Evolutionary conservation across 306 rosid genomes (phyloP).

Genomic region (Castanopsis chinensis): DNA sequence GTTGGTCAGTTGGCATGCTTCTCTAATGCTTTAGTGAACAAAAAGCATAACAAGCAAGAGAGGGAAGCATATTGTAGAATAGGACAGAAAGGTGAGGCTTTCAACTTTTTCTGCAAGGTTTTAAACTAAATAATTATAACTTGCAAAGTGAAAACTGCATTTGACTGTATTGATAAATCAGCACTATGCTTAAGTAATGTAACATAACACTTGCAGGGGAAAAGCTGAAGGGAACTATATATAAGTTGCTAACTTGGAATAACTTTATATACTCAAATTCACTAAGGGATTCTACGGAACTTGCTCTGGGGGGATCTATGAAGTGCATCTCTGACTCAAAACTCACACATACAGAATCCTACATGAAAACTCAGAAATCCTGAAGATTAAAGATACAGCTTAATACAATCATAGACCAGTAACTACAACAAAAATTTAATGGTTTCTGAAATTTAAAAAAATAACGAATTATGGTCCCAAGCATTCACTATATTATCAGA

Average conservation of each 20-base stretch:
- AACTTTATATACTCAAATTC: conserved; percentile 11
- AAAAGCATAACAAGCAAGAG: neutral
- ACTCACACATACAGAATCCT: neutral
- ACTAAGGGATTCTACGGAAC: neutral
- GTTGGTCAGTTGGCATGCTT: neutral
- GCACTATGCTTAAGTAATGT: neutral
- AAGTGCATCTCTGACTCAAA: neutral
- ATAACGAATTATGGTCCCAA: neutral
- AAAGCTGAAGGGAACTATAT: conserved; percentile 1
- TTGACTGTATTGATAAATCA: neutral
- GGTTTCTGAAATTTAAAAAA: too few species aligned
- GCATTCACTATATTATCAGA: neutral
- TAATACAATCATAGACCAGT: neutral
- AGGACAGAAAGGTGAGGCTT: neutral
- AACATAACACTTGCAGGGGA: neutral
- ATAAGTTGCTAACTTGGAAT: conserved; percentile 13
- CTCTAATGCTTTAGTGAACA: neutral
- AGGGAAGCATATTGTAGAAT: neutral
- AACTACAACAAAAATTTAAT: neutral
- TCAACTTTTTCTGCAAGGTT: neutral
- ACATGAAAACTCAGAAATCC: conserved; percentile 11
- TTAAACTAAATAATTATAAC: neutral
- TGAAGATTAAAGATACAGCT: neutral
- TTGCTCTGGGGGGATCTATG: neutral
- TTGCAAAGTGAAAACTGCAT: neutral